Percentiles rank a stretch among this genome's conserved stretches.
phyloP scores from a whole-genome alignment of 441 rosid species.

The Populus tomentosa region DNA sequence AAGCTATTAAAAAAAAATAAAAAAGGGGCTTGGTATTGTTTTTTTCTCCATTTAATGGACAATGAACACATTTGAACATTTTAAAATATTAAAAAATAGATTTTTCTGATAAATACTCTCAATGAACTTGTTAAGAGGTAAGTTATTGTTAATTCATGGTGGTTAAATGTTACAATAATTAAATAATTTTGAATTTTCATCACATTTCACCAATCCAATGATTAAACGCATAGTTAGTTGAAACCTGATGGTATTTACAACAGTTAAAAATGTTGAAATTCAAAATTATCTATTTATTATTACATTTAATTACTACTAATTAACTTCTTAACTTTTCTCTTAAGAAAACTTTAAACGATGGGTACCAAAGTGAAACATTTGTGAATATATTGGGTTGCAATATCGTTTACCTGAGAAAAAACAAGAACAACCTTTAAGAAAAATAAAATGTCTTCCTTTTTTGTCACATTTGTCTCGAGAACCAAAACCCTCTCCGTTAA shows the following conservation, averaged over 20 bases:
- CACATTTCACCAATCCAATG: neutral
- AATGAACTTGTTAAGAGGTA: neutral
- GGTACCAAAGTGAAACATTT: neutral
- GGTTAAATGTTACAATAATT: neutral
- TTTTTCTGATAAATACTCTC: neutral
- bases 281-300: too few relatives aligned
- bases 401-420: neutral
- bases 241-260: too few relatives aligned
- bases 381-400: neutral
- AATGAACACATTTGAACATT: neutral
- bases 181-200: neutral
- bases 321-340: too few relatives aligned
- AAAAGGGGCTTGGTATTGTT: neutral
- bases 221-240: too few relatives aligned
- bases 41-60: neutral
- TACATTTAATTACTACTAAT: too few relatives aligned
- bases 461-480: neutral
- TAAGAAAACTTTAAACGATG: neutral
- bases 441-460: neutral
- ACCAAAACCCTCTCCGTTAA: conserved; percentile 2
- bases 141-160: neutral
- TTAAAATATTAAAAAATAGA: too few relatives aligned
- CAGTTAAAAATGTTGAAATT: too few relatives aligned
- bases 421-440: neutral
- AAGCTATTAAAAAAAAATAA: too few relatives aligned